Evolutionary conservation across 257 asterid species (phyloP), one percentile per base, ranked within the genome.

Genomic region (Echium plantagineum): DNA sequence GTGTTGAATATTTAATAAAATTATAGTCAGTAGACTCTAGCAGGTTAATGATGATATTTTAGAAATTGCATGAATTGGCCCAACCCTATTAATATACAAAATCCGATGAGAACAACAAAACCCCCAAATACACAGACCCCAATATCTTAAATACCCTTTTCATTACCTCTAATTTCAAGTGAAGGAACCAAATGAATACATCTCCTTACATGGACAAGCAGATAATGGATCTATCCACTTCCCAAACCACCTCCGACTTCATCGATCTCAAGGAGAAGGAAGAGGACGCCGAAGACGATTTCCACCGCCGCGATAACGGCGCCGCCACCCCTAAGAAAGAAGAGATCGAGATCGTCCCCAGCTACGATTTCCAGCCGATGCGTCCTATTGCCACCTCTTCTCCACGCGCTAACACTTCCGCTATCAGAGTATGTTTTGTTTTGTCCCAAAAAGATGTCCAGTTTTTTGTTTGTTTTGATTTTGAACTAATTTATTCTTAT

Each of bases 141-240:
- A 24, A 24, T 24, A 24, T 24, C 26, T 1, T 24, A 24, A 24
- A 24, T 24, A 3, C 26, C 26, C 26, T 24, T 24, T 24, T 24
- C 26, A 24, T 24, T 24, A 24, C 26, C 26, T 3, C 26, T n/a
- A n/a, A 24, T 24, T 24, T 24, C 2, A 24, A 24, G 26, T 24
- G 26, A 24, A 24, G 26, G 3, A 24, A 31, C 71, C 83, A 68
- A 82, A 90, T 90, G 97, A 87, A 85, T 80, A 68, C 90, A 61
- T 82, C 88, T 68, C 83, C 77, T 77, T 87, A 72, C 64, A 88
- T 87, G 96, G 96, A 91, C 82, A 91, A 91, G 78, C 98, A 88
- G 88, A 88, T 91, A 82, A 91, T 88, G 98, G 95, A 88, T 86
- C 94, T 88, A 68, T 82, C 95, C 26, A 85, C 76, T 77, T 81